Evolutionary conservation across 2,329 filamentous ascomycete genomes (phyloP).

Genomic region (Aspergillus jensenii): DNA sequence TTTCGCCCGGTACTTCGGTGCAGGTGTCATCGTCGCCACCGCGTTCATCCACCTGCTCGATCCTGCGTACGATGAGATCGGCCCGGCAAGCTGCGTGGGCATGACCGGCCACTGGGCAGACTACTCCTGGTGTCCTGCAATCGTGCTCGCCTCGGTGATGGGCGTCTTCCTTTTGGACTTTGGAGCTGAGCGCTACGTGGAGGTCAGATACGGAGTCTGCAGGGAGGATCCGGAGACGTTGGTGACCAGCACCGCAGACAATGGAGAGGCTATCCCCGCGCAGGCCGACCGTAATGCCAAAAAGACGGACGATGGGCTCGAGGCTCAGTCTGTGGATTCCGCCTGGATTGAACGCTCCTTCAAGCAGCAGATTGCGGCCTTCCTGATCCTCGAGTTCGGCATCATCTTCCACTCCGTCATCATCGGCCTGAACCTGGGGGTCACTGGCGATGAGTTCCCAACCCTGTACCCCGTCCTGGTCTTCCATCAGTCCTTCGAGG

Average conservation of each 20-base stretch:
- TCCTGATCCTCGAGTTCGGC: slow-evolving; percentile 56
- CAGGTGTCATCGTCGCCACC: slow-evolving; percentile 15
- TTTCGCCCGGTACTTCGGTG: slow-evolving; percentile 16
- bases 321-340: slow-evolving; percentile 1
- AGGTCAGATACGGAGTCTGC: slow-evolving; percentile 12
- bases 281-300: neutral
- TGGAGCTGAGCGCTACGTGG: slow-evolving; percentile 14
- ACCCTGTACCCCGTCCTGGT: slow-evolving; percentile 61
- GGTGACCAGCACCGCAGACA: slow-evolving; percentile 10
- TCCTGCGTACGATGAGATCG: slow-evolving; percentile 15
- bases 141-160: slow-evolving; percentile 12
- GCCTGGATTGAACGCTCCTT: slow-evolving; percentile 28
- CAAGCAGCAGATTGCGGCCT: slow-evolving; percentile 40
- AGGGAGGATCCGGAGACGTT: slow-evolving; percentile 10
- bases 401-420: slow-evolving; percentile 66
- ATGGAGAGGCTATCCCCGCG: neutral
- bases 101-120: slow-evolving; percentile 14
- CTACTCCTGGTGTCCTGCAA: slow-evolving; percentile 16
- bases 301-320: slow-evolving; percentile 3
- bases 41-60: slow-evolving; percentile 17
- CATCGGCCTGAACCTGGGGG: slow-evolving; percentile 62
- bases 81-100: slow-evolving; percentile 14
- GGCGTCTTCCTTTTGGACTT: slow-evolving; percentile 15
- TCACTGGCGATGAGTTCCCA: slow-evolving; percentile 57
- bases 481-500: slow-evolving; percentile 65